Percentiles rank a stretch among this genome's conserved stretches.
phyloP scores from a whole-genome alignment of 768 basidiomycete species.

The Clavaria fumosa region DNA sequence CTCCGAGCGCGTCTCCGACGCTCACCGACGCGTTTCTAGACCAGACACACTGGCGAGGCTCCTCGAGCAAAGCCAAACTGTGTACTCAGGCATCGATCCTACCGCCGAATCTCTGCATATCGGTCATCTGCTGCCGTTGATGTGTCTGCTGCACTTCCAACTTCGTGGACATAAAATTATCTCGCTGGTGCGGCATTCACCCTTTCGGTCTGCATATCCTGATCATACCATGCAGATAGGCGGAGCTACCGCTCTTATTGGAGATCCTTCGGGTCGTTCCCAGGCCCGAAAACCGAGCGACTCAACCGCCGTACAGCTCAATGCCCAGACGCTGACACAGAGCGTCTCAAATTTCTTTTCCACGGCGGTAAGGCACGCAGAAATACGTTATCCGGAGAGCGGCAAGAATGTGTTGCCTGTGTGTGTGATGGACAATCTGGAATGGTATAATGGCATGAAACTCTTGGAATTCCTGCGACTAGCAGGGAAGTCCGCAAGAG shows the following conservation, averaged over 20 bases:
- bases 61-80: slow-evolving; percentile 34
- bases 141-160: slow-evolving; percentile 80
- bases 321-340: slow-evolving; percentile 45
- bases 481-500: slow-evolving; percentile 65
- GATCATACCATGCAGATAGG: slow-evolving; percentile 49
- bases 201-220: background rate
- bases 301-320: slow-evolving; percentile 40
- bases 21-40: too few relatives aligned
- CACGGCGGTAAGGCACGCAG: slow-evolving; percentile 47
- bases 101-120: slow-evolving; percentile 83
- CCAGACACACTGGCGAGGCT: too few relatives aligned
- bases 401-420: slow-evolving; percentile 14
- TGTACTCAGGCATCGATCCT: slow-evolving; percentile 89
- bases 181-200: slow-evolving; percentile 50
- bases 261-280: slow-evolving; percentile 85
- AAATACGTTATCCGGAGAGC: slow-evolving; percentile 17
- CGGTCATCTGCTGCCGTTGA: slow-evolving; percentile 82
- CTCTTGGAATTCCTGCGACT: slow-evolving; percentile 74
- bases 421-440: slow-evolving; percentile 32
- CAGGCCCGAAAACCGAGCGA: slow-evolving; percentile 66
- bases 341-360: slow-evolving; percentile 63
- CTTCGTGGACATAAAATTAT: slow-evolving; percentile 71
- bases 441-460: slow-evolving; percentile 63
- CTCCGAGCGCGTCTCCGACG: too few relatives aligned
- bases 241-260: slow-evolving; percentile 90